Conservation (phyloP, 2,329 filamentous ascomycete species). For the Hypomyces rosellus region DNA sequence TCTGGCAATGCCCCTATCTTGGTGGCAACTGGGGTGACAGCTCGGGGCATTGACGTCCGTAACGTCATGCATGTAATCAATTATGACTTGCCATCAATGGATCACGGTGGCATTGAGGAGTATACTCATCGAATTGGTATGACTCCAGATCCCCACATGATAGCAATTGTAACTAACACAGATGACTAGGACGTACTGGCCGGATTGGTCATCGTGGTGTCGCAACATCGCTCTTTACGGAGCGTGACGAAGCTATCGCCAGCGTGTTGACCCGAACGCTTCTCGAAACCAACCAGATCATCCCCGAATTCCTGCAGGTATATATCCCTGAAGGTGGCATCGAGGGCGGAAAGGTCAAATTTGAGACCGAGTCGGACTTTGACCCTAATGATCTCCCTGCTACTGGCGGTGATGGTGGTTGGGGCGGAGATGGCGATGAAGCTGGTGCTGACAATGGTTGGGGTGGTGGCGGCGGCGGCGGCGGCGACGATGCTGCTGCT, state of each 20-base stretch:
- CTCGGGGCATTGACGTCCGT: conserved; percentile 81
- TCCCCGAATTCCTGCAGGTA: conserved; percentile 75
- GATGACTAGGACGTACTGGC: conserved; percentile 68
- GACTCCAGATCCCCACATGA: conserved; percentile 16
- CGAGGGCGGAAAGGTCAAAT: conserved; percentile 40
- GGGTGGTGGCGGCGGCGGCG: conserved; percentile 6
- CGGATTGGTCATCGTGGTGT: conserved; percentile 84
- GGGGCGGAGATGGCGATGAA: conserved; percentile 2
- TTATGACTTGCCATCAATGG: conserved; percentile 70
- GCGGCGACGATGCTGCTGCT: conserved; percentile 2
- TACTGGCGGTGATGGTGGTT: conserved; percentile 15
- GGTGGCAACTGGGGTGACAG: conserved; percentile 78
- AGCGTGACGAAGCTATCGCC: conserved; percentile 66
- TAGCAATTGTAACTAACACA: conserved; percentile 1
- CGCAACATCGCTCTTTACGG: conserved; percentile 84
- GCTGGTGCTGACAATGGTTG: conserved; percentile 7
- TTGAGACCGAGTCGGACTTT: conserved; percentile 50
- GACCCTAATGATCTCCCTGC: conserved; percentile 34
- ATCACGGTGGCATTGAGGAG: conserved; percentile 84
- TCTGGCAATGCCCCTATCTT: conserved; percentile 69
- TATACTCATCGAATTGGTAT: conserved; percentile 91
- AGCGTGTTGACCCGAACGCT: conserved; percentile 73
- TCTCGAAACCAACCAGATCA: conserved; percentile 66
- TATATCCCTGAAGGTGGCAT: conserved; percentile 52
- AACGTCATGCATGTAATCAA: conserved; percentile 92